Base-by-base conservation (phyloP, 768 basidiomycete genomes). In the Termitomyces eurrhizus region DNA sequence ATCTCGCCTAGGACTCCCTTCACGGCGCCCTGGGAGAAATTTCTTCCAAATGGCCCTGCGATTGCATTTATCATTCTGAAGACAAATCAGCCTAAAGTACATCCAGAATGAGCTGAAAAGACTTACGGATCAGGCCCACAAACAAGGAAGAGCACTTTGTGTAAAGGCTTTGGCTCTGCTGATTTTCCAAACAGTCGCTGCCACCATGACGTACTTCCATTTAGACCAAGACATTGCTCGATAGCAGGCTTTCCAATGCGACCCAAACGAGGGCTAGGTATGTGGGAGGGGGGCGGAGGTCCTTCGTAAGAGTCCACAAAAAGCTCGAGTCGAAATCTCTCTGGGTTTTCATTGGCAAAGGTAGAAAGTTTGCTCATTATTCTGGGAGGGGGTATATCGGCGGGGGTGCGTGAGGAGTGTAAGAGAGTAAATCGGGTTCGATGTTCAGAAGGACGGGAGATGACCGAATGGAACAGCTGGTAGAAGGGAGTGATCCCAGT, bases 401-500 rank as follows among this genome's bases (percentile, higher is more conserved):
- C 76, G 13, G 79, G 78, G 16, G 76, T 80, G 39, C 75, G 80
- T 12, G 90, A 92, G 9, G 84, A 83, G 63, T 94, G 92, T 29
- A 94, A 75, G 4, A 94, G 72, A 0, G 86, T 92, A 68, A 89
- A 88, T 2, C 81, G 84, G 49, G 89, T 84, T 33, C 69, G 70
- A 62, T 29, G 62, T 44, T 63, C 66, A 50, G 44, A 62, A 60
- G n/a, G 67, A 57, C 69, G 68, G 21, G 73, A 73, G 46, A 92
- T 83, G 14, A 82, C 67, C 7, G 73, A 73, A 66, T 88, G 80
- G 60, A 93, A 77, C 21, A 94, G 77, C 68, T 94, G 92, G 67
- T 85, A 85, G 70, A 94, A 93, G 4, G 92, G 93, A 16, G 92
- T 88, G 52, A 94, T 87, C 33, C 93, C 92, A 5, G 92, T 94